These are phyloP conservation scores for Penicillium sp. DNA, from an alignment of 2,329 filamentous ascomycete species.

Conservation along the genomic window DNA sequence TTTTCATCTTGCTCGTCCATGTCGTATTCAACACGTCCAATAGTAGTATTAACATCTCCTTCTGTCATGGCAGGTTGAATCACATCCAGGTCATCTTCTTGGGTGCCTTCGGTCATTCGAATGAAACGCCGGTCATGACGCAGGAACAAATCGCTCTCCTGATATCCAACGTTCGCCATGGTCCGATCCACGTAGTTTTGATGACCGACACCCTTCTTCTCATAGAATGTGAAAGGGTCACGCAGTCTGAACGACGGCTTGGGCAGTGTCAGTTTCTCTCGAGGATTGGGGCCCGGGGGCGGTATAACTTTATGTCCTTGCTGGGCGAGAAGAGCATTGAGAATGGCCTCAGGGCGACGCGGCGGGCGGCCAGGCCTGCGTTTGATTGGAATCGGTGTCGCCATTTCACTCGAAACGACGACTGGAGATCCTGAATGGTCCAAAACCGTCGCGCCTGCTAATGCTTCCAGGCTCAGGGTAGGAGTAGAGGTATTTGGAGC, in stretches of 20 bases:
- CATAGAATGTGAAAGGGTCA: constrained; percentile 54
- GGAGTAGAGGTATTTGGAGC: constrained; percentile 59
- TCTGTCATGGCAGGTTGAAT: constrained; percentile 57
- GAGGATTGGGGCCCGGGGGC: constrained; percentile 50
- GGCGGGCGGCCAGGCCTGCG: constrained; percentile 64
- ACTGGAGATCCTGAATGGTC: constrained; percentile 44
- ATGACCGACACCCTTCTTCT: constrained; percentile 80
- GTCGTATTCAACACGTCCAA: constrained; percentile 93
- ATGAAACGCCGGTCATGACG: constrained; percentile 72
- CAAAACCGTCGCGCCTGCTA: constrained; percentile 24
- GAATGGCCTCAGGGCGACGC: constrained; percentile 61
- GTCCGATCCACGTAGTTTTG: constrained; percentile 92
- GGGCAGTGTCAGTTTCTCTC: constrained; percentile 50
- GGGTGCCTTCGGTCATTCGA: constrained; percentile 60
- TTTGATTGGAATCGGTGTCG: constrained; percentile 49
- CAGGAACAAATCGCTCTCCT: constrained; percentile 87
- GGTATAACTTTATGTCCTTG: constrained; percentile 54
- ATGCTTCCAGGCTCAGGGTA: constrained; percentile 35
- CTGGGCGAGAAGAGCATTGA: constrained; percentile 59
- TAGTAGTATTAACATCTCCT: constrained; percentile 56
- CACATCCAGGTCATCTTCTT: constrained; percentile 63
- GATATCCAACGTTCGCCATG: constrained; percentile 94
- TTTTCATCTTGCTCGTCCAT: constrained; percentile 99
- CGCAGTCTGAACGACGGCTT: constrained; percentile 49
- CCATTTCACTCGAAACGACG: constrained; percentile 38